Conservation (phyloP, 257 asterid genomes). For the Mentha longifolia region DNA sequence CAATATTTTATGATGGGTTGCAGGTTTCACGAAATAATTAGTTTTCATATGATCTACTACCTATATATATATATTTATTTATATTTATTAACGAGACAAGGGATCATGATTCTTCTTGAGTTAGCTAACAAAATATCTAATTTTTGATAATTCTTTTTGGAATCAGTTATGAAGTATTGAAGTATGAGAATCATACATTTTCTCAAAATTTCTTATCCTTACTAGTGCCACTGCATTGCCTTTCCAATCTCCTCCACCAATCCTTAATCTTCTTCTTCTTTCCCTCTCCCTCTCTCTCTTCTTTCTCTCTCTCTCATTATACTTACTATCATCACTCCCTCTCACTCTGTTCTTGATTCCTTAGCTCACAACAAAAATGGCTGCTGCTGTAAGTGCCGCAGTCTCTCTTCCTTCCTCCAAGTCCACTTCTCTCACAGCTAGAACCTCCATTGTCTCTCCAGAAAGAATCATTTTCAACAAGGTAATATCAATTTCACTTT, state of each 20-base stretch:
- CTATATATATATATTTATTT: too few species aligned
- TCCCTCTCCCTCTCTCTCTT: conserved; percentile 16
- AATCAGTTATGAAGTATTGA: background rate
- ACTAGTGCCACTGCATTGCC: too few species aligned
- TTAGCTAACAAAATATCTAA: background rate
- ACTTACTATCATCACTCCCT: conserved; percentile 15
- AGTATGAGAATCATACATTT: conserved; percentile 24
- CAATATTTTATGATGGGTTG: too few species aligned
- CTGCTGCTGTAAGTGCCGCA: conserved; percentile 95
- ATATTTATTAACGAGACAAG: background rate
- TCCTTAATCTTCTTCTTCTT: conserved; percentile 32
- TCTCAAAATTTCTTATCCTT: conserved; percentile 33
- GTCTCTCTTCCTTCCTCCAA: conserved; percentile 84
- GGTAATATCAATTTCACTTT: conserved; percentile 43
- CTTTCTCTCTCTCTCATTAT: conserved; percentile 7
- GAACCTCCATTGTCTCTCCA: conserved; percentile 58
- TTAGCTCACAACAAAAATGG: conserved; percentile 51
- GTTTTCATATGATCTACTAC: too few species aligned
- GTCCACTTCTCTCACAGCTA: conserved; percentile 59
- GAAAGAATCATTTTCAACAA: conserved; percentile 73
- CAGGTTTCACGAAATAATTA: too few species aligned
- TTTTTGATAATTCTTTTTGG: too few species aligned
- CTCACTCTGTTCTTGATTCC: conserved; percentile 8
- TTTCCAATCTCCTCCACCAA: conserved; percentile 62
- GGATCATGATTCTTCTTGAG: background rate